Percentiles rank a stretch among this genome's conserved stretches.
Conservation (phyloP, 768 basidiomycete species). For the Cystobasidium onofrii region DNA sequence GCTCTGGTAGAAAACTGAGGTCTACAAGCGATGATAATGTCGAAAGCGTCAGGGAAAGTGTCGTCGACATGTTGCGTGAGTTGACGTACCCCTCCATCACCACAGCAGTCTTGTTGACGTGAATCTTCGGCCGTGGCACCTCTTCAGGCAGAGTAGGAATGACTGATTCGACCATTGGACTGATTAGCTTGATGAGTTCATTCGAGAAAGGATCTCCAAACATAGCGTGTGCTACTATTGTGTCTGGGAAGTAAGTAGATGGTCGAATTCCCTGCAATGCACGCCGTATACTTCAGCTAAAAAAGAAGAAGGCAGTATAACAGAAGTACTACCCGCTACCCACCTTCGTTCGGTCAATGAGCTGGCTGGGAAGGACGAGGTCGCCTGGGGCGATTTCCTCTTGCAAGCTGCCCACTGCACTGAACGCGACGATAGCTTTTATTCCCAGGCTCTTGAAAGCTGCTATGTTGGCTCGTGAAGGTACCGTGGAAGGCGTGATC, state of each 20-base stretch:
- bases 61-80: neutral
- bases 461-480: conserved; percentile 83
- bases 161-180: conserved; percentile 56
- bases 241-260: conserved; percentile 69
- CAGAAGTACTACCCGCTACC: too few relatives aligned
- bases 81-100: conserved; percentile 83
- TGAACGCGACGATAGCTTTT: conserved; percentile 81
- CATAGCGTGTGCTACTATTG: conserved; percentile 79
- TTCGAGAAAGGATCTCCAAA: conserved; percentile 60
- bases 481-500: conserved; percentile 70
- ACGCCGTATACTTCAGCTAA: too few relatives aligned
- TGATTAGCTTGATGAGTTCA: conserved; percentile 60
- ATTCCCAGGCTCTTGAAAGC: conserved; percentile 88
- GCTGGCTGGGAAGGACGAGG: conserved; percentile 77
- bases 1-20: conserved; percentile 88
- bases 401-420: conserved; percentile 85
- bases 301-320: too few relatives aligned
- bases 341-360: conserved; percentile 88
- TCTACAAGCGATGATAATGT: conserved; percentile 32
- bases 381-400: conserved; percentile 88
- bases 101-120: conserved; percentile 74
- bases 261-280: conserved; percentile 60
- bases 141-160: conserved; percentile 20
- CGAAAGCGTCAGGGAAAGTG: neutral
- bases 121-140: conserved; percentile 55